These are phyloP conservation scores for Cardiospermum halicacabum DNA, from an alignment of 345 rosid species.

Conservation along the genomic window DNA sequence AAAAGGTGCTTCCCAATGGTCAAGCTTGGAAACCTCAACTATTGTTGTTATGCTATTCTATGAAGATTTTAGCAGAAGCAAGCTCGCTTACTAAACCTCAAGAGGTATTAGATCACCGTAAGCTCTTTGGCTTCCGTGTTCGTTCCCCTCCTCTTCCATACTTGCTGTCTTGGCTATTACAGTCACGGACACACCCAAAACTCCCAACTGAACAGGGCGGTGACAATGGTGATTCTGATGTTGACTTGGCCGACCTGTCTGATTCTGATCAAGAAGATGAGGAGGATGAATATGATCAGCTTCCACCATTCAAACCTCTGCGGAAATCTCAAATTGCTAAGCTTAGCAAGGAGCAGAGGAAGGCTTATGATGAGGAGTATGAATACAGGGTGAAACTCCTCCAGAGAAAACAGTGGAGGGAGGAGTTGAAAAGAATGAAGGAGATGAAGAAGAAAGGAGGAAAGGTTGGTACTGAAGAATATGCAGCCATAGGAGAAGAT, in stretches of 20 bases:
- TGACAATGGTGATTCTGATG: conserved; percentile 75
- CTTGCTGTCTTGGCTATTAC: conserved; percentile 86
- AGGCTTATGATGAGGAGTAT: conserved; percentile 87
- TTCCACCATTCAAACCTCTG: conserved; percentile 91
- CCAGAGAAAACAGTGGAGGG: conserved; percentile 89
- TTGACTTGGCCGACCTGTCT: conserved; percentile 70
- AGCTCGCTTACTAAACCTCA: conserved; percentile 68
- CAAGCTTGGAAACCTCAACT: conserved; percentile 89
- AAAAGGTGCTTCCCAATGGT: conserved; percentile 88
- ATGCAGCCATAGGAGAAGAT: conserved; percentile 54
- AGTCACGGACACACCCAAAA: conserved; percentile 85
- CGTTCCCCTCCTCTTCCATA: conserved; percentile 95
- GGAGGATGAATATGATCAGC: conserved; percentile 87
- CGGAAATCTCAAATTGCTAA: conserved; percentile 71
- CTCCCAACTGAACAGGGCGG: conserved; percentile 73
- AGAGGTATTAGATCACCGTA: conserved; percentile 71
- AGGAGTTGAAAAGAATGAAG: conserved; percentile 71
- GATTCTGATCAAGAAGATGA: conserved; percentile 84
- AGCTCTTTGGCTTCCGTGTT: conserved; percentile 81
- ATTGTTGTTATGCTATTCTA: conserved; percentile 66
- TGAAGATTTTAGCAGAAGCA: conserved; percentile 85
- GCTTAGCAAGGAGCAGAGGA: conserved; percentile 73
- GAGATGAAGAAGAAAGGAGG: conserved; percentile 89
- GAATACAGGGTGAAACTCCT: conserved; percentile 93
- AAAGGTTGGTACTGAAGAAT: conserved; percentile 51